Conservation (phyloP, 495 filamentous ascomycete species). For the Elasticomyces elasticus region DNA sequence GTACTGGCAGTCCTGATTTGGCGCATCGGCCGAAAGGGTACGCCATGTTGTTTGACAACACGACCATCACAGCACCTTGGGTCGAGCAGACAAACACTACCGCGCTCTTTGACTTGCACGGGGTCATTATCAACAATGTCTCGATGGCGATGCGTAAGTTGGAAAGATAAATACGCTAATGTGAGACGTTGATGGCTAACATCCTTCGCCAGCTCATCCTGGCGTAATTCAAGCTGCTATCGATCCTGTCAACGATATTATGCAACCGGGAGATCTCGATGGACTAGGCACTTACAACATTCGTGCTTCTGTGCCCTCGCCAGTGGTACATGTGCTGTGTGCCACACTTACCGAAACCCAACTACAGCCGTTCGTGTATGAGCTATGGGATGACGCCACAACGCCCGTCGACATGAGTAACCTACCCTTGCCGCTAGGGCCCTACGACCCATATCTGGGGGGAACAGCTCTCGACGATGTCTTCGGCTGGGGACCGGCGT, state of each 20-base stretch:
- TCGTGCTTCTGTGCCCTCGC: slow-evolving; percentile 53
- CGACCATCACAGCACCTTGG: slow-evolving; percentile 52
- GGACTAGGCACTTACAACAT: slow-evolving; percentile 58
- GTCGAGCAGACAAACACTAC: slow-evolving; percentile 42
- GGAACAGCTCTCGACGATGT: slow-evolving; percentile 28
- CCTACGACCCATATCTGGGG: slow-evolving; percentile 9
- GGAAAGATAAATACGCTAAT: too few species aligned
- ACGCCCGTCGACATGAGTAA: slow-evolving; percentile 30
- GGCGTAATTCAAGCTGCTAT: slow-evolving; percentile 53
- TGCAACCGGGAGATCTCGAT: slow-evolving; percentile 51
- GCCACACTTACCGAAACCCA: slow-evolving; percentile 49
- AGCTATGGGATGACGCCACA: slow-evolving; percentile 41
- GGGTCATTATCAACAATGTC: slow-evolving; percentile 57
- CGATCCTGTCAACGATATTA: slow-evolving; percentile 49
- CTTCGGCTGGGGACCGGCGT: slow-evolving; percentile 50
- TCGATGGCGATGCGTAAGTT: slow-evolving; percentile 67
- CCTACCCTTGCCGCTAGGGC: slow-evolving; percentile 24
- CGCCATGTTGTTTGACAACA: slow-evolving; percentile 55
- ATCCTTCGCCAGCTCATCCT: too few species aligned
- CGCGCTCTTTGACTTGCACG: slow-evolving; percentile 35
- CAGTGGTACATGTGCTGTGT: slow-evolving; percentile 61
- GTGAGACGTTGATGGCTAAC: too few species aligned
- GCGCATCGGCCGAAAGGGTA: slow-evolving; percentile 40
- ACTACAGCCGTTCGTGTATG: slow-evolving; percentile 52
- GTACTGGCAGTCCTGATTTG: slow-evolving; percentile 34